These are phyloP conservation scores for Aureobasidium leucospermi DNA, from an alignment of 2,329 filamentous ascomycete species.

Conservation along the genomic window DNA sequence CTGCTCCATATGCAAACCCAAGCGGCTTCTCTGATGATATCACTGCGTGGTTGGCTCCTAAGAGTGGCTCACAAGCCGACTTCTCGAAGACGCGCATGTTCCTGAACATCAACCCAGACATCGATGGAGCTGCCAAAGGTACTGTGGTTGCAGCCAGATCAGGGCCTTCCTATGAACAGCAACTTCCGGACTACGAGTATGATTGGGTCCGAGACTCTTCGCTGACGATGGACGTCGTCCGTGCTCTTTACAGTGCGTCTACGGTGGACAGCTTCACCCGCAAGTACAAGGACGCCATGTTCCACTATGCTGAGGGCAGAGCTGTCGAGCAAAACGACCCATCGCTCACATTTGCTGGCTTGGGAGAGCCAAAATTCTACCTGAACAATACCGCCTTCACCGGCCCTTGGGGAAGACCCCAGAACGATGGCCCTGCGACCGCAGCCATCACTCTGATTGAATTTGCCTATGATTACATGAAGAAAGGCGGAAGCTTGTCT, in stretches of 20 bases:
- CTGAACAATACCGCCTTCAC: slow-evolving; percentile 26
- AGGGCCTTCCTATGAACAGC: slow-evolving; percentile 21
- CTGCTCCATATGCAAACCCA: slow-evolving; percentile 24
- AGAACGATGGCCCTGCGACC: slow-evolving; percentile 28
- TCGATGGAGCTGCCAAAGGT: slow-evolving; percentile 23
- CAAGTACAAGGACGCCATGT: slow-evolving; percentile 22
- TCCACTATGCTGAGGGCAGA: slow-evolving; percentile 23
- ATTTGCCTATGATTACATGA: slow-evolving; percentile 24
- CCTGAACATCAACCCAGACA: slow-evolving; percentile 26
- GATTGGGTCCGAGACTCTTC: slow-evolving; percentile 27
- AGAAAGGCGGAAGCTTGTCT: slow-evolving; percentile 22
- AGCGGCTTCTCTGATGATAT: slow-evolving; percentile 26
- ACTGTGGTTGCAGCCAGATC: slow-evolving; percentile 27
- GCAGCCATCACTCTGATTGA: slow-evolving; percentile 26
- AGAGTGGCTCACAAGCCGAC: slow-evolving; percentile 20
- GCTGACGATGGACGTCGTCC: slow-evolving; percentile 26
- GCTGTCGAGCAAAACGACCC: slow-evolving; percentile 27
- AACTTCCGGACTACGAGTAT: slow-evolving; percentile 27
- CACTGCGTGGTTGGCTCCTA: slow-evolving; percentile 22
- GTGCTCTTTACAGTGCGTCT: slow-evolving; percentile 22
- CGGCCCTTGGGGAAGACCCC: slow-evolving; percentile 28
- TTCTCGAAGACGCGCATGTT: slow-evolving; percentile 25
- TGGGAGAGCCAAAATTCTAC: slow-evolving; percentile 29
- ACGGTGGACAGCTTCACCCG: slow-evolving; percentile 18
- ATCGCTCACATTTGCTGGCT: slow-evolving; percentile 22